Evolutionary conservation across 371 early-diverging fungal species (phyloP), one percentile per base, ranked within the genome.

Genomic region (Lichtheimia corymbifera): DNA sequence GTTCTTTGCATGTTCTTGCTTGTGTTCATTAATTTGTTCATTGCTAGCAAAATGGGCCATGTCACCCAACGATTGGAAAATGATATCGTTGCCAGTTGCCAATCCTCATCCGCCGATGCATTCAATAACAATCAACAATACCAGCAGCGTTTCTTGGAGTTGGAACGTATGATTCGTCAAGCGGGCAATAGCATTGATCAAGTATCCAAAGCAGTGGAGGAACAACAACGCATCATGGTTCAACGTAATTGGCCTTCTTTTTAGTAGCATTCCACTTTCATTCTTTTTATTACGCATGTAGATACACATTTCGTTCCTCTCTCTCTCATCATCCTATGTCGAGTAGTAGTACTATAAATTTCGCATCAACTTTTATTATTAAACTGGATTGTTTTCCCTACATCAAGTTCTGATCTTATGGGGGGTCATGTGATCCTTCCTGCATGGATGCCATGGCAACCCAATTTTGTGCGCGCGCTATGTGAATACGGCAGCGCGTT

Each of bases 1-100:
- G 40, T 69, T 9, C 13, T 71, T 5, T 78, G 71, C 22, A 43
- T 78, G 50, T 12, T 73, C 3, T 14, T 65, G 1, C 63, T 78
- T 56, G 70, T 78, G 0, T 44, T 62, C n/a, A 58, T 67, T 42
- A 78, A 78, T 24, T 18, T 78, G 2, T 73, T 62, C 53, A 67
- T 78, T 57, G 76, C 73, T 0, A 62, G 18, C 9, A 74, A 75
- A 25, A 72, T 78, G 71, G 56, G 66, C 0, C 55, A 55, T 61
- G 71, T 78, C 41, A 51, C 22, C 12, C 35, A 18, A n/a, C 20
- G 25, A 5, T 15, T 58, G 5, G 45, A 13, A 45, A 40, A 27
- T 18, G 5, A 35, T 22, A 22, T 42, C 50, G 7, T 17, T n/a
- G 47, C n/a, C 18, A 47, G 12, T 17, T 18, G 47, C 47, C 9